Evolutionary conservation across 2,329 filamentous ascomycete genomes (phyloP), one percentile per base, ranked within the genome.

Genomic region (Penicillium expansum): DNA sequence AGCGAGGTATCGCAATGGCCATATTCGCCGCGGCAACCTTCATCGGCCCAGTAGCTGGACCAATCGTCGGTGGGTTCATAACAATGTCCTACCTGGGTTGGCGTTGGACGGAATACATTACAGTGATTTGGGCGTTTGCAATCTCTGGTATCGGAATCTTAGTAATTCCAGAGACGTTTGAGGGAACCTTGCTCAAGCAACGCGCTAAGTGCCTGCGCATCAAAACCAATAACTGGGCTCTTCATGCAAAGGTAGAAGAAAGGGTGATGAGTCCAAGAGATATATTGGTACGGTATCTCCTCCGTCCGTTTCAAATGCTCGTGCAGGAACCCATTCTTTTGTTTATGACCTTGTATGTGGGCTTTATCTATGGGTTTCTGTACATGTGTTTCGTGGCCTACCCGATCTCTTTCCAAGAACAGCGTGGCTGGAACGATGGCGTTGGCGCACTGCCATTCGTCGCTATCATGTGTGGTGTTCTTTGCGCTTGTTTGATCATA

Each of bases 71-170:
- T 9, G 79, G 76, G 0, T 83, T 82, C 55, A 75, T 82, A 33
- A 77, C 77, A 0, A 71, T 79, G 39, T 78, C 73, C 7, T 62
- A 77, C 60, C 76, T 84, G 1, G 80, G 81, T 16, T 85, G 83
- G 82, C 73, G 82, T 18, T 85, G 82, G 81, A 84, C 81, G 0
- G 77, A 77, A 10, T 86, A 82, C 74, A 75, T 84, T 24, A 83
- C 80, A 0, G 64, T 80, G 44, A 83, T 85, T 48, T 75, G 81
- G 63, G 71, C 72, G 1, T 69, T 68, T 9, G 63, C 76, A 5
- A 76, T 82, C 58, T 74, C 75, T 10, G 52, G 72, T 3, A 56
- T 82, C n/a, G 77, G 74, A 0, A 58, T 80, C 14, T 56, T 81
- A 29, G 64, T 79, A n/a, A 69, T 84, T 2, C 79, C 77, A 0